Conservation (phyloP, 805 yeast species). For the Candida broadrunensis region DNA sequence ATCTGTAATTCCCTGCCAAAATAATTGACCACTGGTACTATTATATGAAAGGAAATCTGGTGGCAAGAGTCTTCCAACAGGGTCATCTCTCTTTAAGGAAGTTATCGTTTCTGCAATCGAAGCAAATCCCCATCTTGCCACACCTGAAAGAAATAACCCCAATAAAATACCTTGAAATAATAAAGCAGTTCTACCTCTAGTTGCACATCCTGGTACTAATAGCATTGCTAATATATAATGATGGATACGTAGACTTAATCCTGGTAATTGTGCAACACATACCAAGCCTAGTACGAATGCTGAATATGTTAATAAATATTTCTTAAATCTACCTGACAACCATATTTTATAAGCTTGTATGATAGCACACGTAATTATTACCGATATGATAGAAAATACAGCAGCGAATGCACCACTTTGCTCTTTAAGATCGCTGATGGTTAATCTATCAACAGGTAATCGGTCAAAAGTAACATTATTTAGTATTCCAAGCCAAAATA, state of each 20-base stretch:
- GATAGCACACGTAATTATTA: constrained; percentile 52
- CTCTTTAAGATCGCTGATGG: constrained; percentile 62
- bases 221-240: constrained; percentile 74
- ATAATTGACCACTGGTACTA: constrained; percentile 24
- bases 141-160: constrained; percentile 81
- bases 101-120: constrained; percentile 77
- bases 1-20: constrained; percentile 26
- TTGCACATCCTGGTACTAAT: constrained; percentile 80
- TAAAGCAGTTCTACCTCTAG: constrained; percentile 66
- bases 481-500: constrained; percentile 80
- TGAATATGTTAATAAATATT: constrained; percentile 55
- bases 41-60: constrained; percentile 43
- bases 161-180: constrained; percentile 80
- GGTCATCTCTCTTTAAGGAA: constrained; percentile 70
- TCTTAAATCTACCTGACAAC: constrained; percentile 67
- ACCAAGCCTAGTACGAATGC: constrained; percentile 42
- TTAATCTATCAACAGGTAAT: constrained; percentile 82
- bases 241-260: constrained; percentile 74
- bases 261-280: constrained; percentile 52
- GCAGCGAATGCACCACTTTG: constrained; percentile 79
- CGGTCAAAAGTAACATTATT: constrained; percentile 88
- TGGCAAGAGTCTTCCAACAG: constrained; percentile 52
- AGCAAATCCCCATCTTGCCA: constrained; percentile 91
- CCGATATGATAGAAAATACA: constrained; percentile 45
- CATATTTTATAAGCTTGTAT: constrained; percentile 79